A percentile compares a stretch with the other conserved stretches of the same genome.
Conservation (phyloP, 768 basidiomycete species). For the Hypholoma sublateritium region DNA sequence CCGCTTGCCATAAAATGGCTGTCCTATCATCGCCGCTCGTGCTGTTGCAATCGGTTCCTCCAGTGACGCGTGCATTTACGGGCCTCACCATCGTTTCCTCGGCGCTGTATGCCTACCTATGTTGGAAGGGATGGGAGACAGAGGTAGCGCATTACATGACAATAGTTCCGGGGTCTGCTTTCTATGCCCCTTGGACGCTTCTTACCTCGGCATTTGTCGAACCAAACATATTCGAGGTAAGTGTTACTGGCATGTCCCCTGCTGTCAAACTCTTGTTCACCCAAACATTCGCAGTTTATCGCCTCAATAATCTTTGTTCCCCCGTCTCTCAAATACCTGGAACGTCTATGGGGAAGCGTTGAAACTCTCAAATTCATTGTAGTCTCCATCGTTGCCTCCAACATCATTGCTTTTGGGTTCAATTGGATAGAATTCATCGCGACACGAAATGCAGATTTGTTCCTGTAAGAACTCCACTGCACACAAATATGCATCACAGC, state of each 20-base stretch:
- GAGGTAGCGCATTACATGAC: constrained; percentile 65
- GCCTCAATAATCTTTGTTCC: constrained; percentile 77
- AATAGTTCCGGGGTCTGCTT: constrained; percentile 75
- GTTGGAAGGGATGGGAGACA: constrained; percentile 46
- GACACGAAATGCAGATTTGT: constrained; percentile 67
- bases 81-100: constrained; percentile 58
- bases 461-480: constrained; percentile 58
- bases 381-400: constrained; percentile 76
- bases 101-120: constrained; percentile 63
- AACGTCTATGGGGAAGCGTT: constrained; percentile 89
- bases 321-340: constrained; percentile 84
- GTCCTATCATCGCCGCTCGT: constrained; percentile 72
- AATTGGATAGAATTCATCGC: constrained; percentile 85
- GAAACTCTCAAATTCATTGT: constrained; percentile 87
- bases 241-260: constrained; percentile 24
- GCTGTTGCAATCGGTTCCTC: constrained; percentile 70
- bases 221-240: constrained; percentile 77
- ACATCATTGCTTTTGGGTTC: constrained; percentile 84
- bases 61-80: constrained; percentile 74
- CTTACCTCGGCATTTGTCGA: constrained; percentile 90
- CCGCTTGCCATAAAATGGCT: constrained; percentile 52
- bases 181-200: constrained; percentile 93
- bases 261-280: constrained; percentile 1
- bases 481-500: constrained; percentile 8
- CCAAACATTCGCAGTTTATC: constrained; percentile 55